A percentile compares a stretch with the other conserved stretches of the same genome.
Evolutionary conservation across 2,329 filamentous ascomycete species (phyloP).

Genomic region (Beauveria sp.): DNA sequence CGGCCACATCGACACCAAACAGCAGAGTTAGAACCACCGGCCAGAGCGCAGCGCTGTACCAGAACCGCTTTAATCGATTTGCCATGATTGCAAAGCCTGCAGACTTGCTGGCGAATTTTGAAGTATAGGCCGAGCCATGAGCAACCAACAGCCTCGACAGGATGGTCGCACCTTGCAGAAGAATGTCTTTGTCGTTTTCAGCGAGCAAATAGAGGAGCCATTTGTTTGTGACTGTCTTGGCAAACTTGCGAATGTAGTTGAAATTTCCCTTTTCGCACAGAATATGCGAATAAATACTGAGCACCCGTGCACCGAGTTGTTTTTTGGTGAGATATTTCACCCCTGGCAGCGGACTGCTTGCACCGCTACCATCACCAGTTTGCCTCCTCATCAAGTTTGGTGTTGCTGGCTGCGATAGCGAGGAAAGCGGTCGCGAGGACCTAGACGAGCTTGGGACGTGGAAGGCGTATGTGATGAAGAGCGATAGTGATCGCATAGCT

Average conservation of each 20-base stretch:
- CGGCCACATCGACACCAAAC: constrained; percentile 74
- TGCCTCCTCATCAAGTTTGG: constrained; percentile 30
- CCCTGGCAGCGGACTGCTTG: constrained; percentile 22
- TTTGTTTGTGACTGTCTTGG: constrained; percentile 92
- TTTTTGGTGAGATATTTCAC: constrained; percentile 48
- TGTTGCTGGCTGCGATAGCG: constrained; percentile 32
- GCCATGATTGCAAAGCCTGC: constrained; percentile 85
- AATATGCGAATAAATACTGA: constrained; percentile 70
- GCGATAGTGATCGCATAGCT: constrained; percentile 74
- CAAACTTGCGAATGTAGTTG: constrained; percentile 74
- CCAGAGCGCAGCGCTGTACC: constrained; percentile 81
- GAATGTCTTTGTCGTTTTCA: constrained; percentile 76
- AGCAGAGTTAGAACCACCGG: constrained; percentile 80
- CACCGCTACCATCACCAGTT: constrained; percentile 26
- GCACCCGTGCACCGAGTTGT: constrained; percentile 65
- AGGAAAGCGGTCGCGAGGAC: constrained; percentile 40
- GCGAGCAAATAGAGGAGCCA: constrained; percentile 89
- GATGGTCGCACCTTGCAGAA: constrained; percentile 74
- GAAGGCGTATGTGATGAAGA: constrained; percentile 90
- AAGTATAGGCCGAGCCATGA: constrained; percentile 73
- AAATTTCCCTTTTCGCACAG: constrained; percentile 66
- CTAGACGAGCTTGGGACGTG: constrained; percentile 50
- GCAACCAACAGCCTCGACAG: constrained; percentile 75
- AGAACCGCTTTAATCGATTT: constrained; percentile 75
- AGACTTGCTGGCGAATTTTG: constrained; percentile 75